Conservation (phyloP, 805 yeast genomes). For the Kodamaea laetipori region DNA sequence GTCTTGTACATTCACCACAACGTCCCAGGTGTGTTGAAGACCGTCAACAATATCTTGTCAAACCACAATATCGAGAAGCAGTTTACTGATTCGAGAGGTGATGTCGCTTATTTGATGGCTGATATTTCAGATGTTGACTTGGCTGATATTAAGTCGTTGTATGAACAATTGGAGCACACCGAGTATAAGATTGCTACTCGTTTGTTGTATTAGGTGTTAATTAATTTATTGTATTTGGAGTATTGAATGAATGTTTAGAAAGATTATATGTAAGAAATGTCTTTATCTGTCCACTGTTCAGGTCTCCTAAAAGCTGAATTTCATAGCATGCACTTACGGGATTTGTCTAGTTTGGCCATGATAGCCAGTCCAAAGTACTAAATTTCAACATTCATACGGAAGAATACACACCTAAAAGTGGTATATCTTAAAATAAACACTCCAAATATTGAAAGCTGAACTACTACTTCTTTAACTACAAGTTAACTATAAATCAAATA, state of each 20-base stretch:
- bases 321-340: too few species aligned
- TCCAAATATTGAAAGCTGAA: too few species aligned
- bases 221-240: conserved; percentile 5
- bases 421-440: too few species aligned
- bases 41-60: conserved; percentile 93
- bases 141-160: conserved; percentile 79
- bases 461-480: too few species aligned
- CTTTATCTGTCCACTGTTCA: too few species aligned
- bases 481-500: too few species aligned
- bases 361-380: too few species aligned
- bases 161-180: conserved; percentile 84
- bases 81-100: conserved; percentile 95
- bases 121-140: conserved; percentile 85
- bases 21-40: conserved; percentile 97
- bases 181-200: conserved; percentile 91
- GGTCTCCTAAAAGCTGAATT: too few species aligned
- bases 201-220: conserved; percentile 62
- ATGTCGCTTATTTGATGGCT: conserved; percentile 96
- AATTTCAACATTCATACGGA: too few species aligned
- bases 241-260: not conserved
- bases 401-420: too few species aligned
- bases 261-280: too few species aligned
- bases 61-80: conserved; percentile 97
- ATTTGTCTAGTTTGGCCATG: too few species aligned
- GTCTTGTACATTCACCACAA: conserved; percentile 95